Conservation (phyloP, 495 filamentous ascomycete species). For the Patellaria atrata region DNA sequence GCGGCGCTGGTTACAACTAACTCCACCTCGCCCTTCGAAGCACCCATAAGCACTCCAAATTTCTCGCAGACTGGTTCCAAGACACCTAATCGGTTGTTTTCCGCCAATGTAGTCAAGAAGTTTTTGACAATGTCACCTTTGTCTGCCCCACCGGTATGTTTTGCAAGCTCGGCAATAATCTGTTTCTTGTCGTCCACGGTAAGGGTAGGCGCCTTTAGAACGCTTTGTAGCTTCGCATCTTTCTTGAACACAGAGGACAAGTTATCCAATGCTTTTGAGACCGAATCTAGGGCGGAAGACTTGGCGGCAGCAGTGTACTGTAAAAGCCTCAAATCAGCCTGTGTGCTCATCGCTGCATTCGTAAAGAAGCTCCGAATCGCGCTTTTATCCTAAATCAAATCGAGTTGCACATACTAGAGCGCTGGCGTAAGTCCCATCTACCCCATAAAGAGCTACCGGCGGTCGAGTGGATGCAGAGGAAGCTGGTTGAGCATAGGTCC, state of each 20-base stretch:
- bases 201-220: constrained; percentile 72
- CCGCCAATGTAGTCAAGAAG: constrained; percentile 75
- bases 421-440: constrained; percentile 96
- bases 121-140: constrained; percentile 80
- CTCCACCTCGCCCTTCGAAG: constrained; percentile 84
- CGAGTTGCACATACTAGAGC: constrained; percentile 62
- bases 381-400: not conserved
- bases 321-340: too few species aligned
- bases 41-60: constrained; percentile 75
- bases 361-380: not conserved
- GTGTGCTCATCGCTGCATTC: not conserved
- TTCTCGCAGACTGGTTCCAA: constrained; percentile 73
- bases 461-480: constrained; percentile 43
- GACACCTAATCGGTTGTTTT: constrained; percentile 86
- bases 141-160: constrained; percentile 52
- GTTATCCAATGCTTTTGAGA: constrained; percentile 54
- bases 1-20: constrained; percentile 75
- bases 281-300: constrained; percentile 64
- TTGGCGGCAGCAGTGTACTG: constrained; percentile 95
- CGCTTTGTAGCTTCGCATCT: constrained; percentile 60
- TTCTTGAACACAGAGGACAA: constrained; percentile 60
- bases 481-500: constrained; percentile 63
- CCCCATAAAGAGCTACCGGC: constrained; percentile 79
- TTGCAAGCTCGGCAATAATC: constrained; percentile 72
- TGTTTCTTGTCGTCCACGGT: constrained; percentile 59